Conservation (phyloP, 306 rosid species). For the Abrus pulchellus region DNA sequence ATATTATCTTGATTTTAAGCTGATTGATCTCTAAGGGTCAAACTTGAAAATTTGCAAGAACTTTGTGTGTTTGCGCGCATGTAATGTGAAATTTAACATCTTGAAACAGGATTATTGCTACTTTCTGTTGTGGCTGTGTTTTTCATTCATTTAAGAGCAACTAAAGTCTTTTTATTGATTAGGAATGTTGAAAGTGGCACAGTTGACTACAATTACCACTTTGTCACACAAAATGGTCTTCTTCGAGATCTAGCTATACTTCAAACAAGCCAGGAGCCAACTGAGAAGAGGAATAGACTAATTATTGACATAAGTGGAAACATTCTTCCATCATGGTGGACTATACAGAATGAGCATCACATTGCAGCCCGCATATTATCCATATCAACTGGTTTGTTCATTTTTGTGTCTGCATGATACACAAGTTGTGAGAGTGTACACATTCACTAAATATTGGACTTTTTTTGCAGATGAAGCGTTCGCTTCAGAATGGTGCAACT, state of each 20-base stretch:
- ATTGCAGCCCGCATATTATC: conserved; percentile 55
- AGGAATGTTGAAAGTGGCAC: conserved; percentile 46
- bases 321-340: conserved; percentile 63
- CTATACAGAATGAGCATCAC: conserved; percentile 6
- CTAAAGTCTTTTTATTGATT: background rate
- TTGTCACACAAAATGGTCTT: conserved; percentile 55
- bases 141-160: background rate
- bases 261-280: conserved; percentile 43
- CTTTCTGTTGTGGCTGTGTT: background rate
- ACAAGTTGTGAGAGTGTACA: background rate
- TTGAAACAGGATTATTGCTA: background rate
- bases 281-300: conserved; percentile 52
- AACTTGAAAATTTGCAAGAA: too few relatives aligned
- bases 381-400: conserved; percentile 63
- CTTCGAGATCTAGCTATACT: conserved; percentile 66
- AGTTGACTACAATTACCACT: conserved; percentile 53
- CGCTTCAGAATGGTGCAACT: conserved; percentile 52
- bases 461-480: conserved; percentile 58
- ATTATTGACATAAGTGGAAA: conserved; percentile 52
- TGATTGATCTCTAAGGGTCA: too few relatives aligned
- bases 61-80: too few relatives aligned
- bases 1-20: too few relatives aligned
- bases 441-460: background rate
- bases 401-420: background rate
- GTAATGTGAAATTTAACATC: background rate